Conservation (phyloP, 2,329 filamentous ascomycete genomes). For the Trichoderma oligosporum region DNA sequence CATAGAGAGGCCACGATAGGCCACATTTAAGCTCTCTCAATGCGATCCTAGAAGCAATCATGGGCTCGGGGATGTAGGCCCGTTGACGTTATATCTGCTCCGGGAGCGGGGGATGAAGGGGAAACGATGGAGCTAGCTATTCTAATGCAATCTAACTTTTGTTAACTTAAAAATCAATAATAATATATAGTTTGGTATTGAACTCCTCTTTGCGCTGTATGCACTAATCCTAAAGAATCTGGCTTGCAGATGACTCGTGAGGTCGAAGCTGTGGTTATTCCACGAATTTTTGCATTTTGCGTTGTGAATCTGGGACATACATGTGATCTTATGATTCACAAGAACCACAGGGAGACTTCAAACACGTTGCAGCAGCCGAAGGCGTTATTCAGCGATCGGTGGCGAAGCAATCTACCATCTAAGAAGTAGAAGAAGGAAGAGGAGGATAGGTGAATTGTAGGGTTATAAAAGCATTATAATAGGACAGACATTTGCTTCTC, state of each 20-base stretch:
- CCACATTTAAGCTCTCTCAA: not conserved
- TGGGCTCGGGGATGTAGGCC: no score
- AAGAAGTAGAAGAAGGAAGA: no score
- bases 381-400: no score
- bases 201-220: not conserved
- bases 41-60: not conserved
- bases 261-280: slow-evolving; percentile 37
- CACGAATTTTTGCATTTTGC: slow-evolving; percentile 42
- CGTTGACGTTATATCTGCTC: not conserved
- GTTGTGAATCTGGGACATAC: slow-evolving; percentile 40
- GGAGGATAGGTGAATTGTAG: no score
- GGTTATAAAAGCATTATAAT: no score
- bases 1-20: slow-evolving; percentile 17
- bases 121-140: slow-evolving; percentile 27
- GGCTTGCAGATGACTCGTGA: slow-evolving; percentile 43
- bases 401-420: no score
- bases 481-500: no score
- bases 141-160: slow-evolving; percentile 24
- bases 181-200: slow-evolving; percentile 14
- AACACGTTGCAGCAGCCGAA: not conserved
- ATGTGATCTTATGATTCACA: slow-evolving; percentile 30
- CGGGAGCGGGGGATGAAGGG: not conserved
- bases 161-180: not conserved
- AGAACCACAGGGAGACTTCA: slow-evolving; percentile 11
- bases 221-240: not conserved